Evolutionary conservation across 2,329 filamentous ascomycete species (phyloP).

Genomic region (Aschersonia sp.): DNA sequence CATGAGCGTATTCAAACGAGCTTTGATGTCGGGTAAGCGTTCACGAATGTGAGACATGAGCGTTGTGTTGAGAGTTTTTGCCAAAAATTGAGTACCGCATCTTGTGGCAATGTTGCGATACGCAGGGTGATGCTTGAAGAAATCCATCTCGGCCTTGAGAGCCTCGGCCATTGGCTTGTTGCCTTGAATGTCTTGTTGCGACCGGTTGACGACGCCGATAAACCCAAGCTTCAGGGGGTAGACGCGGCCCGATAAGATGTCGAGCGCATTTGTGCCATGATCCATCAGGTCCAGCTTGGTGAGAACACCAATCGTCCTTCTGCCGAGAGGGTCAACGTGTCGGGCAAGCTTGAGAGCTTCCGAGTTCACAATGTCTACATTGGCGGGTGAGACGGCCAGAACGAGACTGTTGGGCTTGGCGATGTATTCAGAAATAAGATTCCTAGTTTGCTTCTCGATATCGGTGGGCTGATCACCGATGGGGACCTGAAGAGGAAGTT

Average conservation of each 20-base stretch:
- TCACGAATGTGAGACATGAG: slow-evolving; percentile 95
- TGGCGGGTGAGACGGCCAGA: slow-evolving; percentile 89
- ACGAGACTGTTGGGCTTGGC: slow-evolving; percentile 98
- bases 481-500: slow-evolving; percentile 50
- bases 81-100: slow-evolving; percentile 87
- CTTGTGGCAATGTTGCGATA: slow-evolving; percentile 91
- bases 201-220: slow-evolving; percentile 95
- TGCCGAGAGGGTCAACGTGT: slow-evolving; percentile 89
- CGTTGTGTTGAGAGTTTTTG: slow-evolving; percentile 88
- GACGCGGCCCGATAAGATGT: slow-evolving; percentile 92
- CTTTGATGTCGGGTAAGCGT: slow-evolving; percentile 93
- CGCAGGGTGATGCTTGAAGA: slow-evolving; percentile 93
- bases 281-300: slow-evolving; percentile 99
- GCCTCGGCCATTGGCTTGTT: slow-evolving; percentile 93
- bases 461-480: slow-evolving; percentile 96
- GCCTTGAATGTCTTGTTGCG: slow-evolving; percentile 93
- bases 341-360: slow-evolving; percentile 93
- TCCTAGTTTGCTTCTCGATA: slow-evolving; percentile 96
- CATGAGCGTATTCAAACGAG: slow-evolving; percentile 93
- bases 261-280: slow-evolving; percentile 91
- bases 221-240: slow-evolving; percentile 96
- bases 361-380: slow-evolving; percentile 96
- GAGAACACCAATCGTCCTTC: slow-evolving; percentile 89
- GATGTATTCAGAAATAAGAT: slow-evolving; percentile 94
- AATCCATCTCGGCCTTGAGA: slow-evolving; percentile 77